A percentile compares a stretch with the other conserved stretches of the same genome.
These are phyloP conservation scores for Aspergillus funiculosus DNA, from an alignment of 495 filamentous ascomycete species.

Conservation along the genomic window DNA sequence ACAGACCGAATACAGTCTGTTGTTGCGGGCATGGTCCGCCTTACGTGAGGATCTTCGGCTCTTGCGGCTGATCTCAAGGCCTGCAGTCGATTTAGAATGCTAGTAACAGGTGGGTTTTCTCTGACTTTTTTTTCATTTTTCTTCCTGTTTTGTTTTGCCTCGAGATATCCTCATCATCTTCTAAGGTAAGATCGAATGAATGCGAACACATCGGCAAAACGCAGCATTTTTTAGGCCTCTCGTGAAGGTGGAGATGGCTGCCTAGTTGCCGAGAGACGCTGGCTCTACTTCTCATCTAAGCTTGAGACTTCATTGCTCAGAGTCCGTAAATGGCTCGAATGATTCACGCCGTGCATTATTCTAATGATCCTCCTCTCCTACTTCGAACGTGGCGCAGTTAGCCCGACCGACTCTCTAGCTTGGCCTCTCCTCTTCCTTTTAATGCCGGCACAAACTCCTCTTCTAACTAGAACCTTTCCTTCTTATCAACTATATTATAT, in stretches of 20 bases:
- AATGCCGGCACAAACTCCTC: neutral
- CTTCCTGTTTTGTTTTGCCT: too few species aligned
- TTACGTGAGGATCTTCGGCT: conserved; percentile 4
- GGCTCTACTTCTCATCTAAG: conserved; percentile 1
- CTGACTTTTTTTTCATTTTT: neutral
- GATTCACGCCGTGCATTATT: neutral
- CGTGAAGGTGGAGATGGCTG: conserved; percentile 3
- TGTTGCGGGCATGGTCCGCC: neutral
- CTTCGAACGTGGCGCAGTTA: neutral
- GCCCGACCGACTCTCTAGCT: neutral
- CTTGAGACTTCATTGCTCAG: neutral
- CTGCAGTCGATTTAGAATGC: neutral
- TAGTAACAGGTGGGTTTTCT: neutral
- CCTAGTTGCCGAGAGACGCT: neutral
- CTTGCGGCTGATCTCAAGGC: conserved; percentile 1
- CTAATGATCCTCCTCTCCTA: neutral
- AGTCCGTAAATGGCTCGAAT: neutral
- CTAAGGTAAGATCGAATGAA: neutral
- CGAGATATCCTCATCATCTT: too few species aligned
- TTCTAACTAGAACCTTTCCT: neutral
- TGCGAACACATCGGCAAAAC: neutral
- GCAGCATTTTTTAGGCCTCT: too few species aligned
- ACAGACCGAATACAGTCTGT: neutral
- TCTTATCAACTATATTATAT: neutral
- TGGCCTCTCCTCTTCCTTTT: neutral